phyloP scores from a whole-genome alignment of 2,329 filamentous ascomycete genomes.

The Dryadomyces quercivorus region DNA sequence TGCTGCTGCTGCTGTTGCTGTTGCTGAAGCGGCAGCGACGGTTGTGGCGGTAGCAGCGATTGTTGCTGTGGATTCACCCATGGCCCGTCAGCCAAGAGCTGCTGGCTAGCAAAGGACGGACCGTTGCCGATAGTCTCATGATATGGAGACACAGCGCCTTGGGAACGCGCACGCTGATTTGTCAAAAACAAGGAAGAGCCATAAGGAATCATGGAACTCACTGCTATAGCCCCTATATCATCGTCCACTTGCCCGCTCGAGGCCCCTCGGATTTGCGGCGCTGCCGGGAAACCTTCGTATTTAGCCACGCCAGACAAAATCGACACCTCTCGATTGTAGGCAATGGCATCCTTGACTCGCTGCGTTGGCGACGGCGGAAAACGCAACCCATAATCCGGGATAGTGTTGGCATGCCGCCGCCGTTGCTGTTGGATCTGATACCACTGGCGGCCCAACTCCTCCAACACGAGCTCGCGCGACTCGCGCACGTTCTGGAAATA shows the following conservation, averaged over 20 bases:
- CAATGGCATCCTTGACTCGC: constrained; percentile 71
- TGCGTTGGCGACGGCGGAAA: constrained; percentile 68
- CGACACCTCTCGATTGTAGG: constrained; percentile 92
- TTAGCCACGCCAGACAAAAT: constrained; percentile 84
- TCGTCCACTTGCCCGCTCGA: constrained; percentile 66
- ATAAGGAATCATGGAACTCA: constrained; percentile 25
- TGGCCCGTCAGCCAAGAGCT: constrained; percentile 78
- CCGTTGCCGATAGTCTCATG: constrained; percentile 11
- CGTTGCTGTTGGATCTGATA: constrained; percentile 88
- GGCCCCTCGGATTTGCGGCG: constrained; percentile 69
- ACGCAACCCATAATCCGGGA: constrained; percentile 69
- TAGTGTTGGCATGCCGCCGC: constrained; percentile 52
- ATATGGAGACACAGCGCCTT: not conserved
- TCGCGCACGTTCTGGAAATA: constrained; percentile 82
- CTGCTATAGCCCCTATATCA: constrained; percentile 80
- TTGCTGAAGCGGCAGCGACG: too few relatives aligned
- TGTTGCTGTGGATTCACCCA: constrained; percentile 87
- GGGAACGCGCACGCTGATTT: not conserved
- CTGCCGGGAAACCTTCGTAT: constrained; percentile 90
- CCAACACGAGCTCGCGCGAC: constrained; percentile 66
- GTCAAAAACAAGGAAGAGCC: not conserved
- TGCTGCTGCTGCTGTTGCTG: too few relatives aligned
- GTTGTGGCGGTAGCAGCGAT: constrained; percentile 25
- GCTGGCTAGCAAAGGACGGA: constrained; percentile 42
- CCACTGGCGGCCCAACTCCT: constrained; percentile 76